Base-by-base conservation (phyloP, 768 basidiomycete species). In the Antrodiella citrinella region DNA sequence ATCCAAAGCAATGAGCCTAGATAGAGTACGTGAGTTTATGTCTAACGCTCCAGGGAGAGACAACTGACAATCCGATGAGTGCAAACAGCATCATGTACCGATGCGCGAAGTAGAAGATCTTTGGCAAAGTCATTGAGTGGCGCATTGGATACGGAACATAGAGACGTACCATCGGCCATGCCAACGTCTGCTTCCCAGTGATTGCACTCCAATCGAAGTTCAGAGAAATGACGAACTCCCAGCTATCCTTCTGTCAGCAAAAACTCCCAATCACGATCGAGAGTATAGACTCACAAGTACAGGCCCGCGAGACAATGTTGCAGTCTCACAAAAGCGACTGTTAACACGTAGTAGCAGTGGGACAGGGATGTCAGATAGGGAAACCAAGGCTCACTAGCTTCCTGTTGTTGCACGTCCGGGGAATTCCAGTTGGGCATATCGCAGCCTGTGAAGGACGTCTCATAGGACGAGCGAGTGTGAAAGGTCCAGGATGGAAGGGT, bases 31-130 rank as follows among this genome's bases (percentile, higher is more conserved):
- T 26, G 44, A 38, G 35, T 38, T 10, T 38, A n/a, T n/a, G n/a
- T n/a, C n/a, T n/a, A n/a, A n/a, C n/a, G n/a, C n/a, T n/a, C n/a
- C n/a, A n/a, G n/a, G n/a, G n/a, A n/a, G n/a, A 35, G 7, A 15
- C 30, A 15, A 67, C 83, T 59, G 56, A 85, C 84, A 86, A 83
- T 59, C 84, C 84, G 49, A 84, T 70, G 52, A 86, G 64, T 2
- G 84, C 79, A 54, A 84, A 72, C 4, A 86, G 64, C 30, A 86
- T 64, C 57, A 71, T 75, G 60, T 86, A 86, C 46, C 84, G 77
- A 55, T 82, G 80, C 43, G 80, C 62, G 63, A 86, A 86, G 63
- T 86, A 86, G 60, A 84, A 84, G 42, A 73, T 65, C 82, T 85
- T 50, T 19, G 50, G 20, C 54, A 30, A 50, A 12, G 48, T 26